Evolutionary conservation across 148 eudicot species (phyloP).

Genomic region (Chenopodium formosanum): DNA sequence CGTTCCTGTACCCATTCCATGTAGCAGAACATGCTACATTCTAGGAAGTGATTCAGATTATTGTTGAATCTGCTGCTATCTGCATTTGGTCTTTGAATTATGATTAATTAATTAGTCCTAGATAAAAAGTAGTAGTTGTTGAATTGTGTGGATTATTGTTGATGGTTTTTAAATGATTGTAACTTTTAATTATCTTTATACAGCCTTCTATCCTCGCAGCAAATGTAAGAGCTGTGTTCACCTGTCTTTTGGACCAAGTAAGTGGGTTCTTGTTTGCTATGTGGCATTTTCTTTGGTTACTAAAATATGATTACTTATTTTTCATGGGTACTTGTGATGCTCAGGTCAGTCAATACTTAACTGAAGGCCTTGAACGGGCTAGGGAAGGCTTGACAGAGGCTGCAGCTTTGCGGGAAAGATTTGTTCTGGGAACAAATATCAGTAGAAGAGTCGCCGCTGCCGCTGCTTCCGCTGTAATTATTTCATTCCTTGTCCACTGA

Average conservation of each 20-base stretch:
- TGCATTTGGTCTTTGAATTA: not conserved
- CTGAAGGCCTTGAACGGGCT: slow-evolving; percentile 93
- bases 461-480: slow-evolving; percentile 97
- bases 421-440: slow-evolving; percentile 79
- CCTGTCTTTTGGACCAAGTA: slow-evolving; percentile 96
- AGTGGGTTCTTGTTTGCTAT: slow-evolving; percentile 26
- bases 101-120: not conserved
- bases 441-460: slow-evolving; percentile 97
- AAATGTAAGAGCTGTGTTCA: slow-evolving; percentile 81
- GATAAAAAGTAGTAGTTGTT: not conserved
- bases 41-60: not conserved
- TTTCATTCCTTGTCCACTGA: slow-evolving; percentile 20
- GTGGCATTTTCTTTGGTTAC: not conserved
- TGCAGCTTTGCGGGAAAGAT: slow-evolving; percentile 86
- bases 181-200: slow-evolving; percentile 30
- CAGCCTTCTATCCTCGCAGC: slow-evolving; percentile 94
- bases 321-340: slow-evolving; percentile 6
- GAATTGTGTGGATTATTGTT: not conserved
- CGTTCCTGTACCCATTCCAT: not conserved
- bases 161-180: not conserved
- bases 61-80: not conserved
- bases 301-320: slow-evolving; percentile 4
- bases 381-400: slow-evolving; percentile 95
- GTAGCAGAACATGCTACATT: no score
- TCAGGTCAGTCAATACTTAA: slow-evolving; percentile 85